A percentile compares a stretch with the other conserved stretches of the same genome.
Evolutionary conservation across 2,329 filamentous ascomycete genomes (phyloP).

Genomic region (Hansfordia pulvinata): DNA sequence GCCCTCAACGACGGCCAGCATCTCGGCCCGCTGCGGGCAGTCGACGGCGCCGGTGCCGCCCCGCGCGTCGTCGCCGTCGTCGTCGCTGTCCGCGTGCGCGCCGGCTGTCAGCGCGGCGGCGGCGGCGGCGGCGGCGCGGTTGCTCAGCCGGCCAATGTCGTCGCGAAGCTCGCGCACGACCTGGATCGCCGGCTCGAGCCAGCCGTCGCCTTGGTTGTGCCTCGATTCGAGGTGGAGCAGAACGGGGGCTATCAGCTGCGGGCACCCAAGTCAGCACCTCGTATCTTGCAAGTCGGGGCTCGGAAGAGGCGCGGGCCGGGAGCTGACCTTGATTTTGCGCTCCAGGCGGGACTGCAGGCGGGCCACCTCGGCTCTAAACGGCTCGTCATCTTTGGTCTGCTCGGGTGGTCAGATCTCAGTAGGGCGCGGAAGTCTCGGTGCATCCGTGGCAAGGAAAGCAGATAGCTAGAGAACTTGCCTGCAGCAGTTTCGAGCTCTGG

Average conservation of each 20-base stretch:
- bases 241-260: conserved; percentile 17
- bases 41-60: conserved; percentile 31
- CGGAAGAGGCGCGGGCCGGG: conserved; percentile 3
- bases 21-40: conserved; percentile 45
- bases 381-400: conserved; percentile 54
- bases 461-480: conserved; percentile 17
- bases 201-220: conserved; percentile 33
- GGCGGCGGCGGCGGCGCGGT: conserved; percentile 60
- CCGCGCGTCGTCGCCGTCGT: conserved; percentile 25
- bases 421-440: neutral
- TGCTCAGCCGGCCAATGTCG: conserved; percentile 71
- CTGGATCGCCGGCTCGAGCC: conserved; percentile 69
- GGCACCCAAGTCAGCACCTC: conserved; percentile 2
- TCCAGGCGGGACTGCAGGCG: conserved; percentile 62
- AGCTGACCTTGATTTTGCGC: conserved; percentile 64
- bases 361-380: conserved; percentile 54
- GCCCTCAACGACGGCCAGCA: conserved; percentile 57
- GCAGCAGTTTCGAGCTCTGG: conserved; percentile 67
- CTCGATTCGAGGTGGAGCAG: conserved; percentile 25
- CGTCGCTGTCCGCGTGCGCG: conserved; percentile 46
- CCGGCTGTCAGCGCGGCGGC: too few relatives aligned
- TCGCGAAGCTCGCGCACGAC: conserved; percentile 72
- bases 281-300: conserved; percentile 1
- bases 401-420: conserved; percentile 11
- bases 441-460: neutral